Conservation (phyloP, 2,329 filamentous ascomycete species). For the Aspergillus fumigatus region DNA sequence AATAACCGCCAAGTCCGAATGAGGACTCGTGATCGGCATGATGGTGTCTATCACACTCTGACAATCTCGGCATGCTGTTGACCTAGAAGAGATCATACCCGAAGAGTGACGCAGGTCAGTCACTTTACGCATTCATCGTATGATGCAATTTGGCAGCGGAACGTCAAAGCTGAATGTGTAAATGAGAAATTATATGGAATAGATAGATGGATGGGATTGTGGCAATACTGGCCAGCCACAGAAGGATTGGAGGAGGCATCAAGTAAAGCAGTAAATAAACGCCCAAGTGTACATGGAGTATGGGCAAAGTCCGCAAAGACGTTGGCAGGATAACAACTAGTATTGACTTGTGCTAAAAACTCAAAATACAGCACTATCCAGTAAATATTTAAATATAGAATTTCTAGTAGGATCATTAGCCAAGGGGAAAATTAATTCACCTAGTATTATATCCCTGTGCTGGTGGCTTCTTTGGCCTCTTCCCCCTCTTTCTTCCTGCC, state of each 20-base stretch:
- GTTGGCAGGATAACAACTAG: no score
- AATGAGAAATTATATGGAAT: neutral
- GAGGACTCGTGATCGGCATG: neutral
- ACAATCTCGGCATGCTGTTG: neutral
- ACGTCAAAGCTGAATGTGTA: neutral
- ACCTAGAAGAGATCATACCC: neutral
- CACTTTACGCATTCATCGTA: neutral
- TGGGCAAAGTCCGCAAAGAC: no score
- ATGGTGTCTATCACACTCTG: neutral
- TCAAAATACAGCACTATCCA: neutral
- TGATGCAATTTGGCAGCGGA: neutral
- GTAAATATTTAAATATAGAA: neutral
- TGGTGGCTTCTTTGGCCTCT: conserved; percentile 5
- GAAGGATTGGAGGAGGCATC: neutral
- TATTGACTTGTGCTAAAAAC: neutral
- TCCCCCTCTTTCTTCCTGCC: conserved; percentile 17
- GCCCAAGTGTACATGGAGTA: neutral
- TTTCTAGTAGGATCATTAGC: neutral
- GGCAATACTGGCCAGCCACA: neutral
- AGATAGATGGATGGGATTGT: neutral
- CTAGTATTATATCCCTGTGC: neutral
- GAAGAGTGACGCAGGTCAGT: neutral
- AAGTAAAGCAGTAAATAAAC: neutral
- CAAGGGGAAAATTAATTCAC: no score
- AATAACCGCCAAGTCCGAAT: neutral